These are phyloP conservation scores for Punica granatum DNA, from an alignment of 345 rosid species.

Conservation along the genomic window DNA sequence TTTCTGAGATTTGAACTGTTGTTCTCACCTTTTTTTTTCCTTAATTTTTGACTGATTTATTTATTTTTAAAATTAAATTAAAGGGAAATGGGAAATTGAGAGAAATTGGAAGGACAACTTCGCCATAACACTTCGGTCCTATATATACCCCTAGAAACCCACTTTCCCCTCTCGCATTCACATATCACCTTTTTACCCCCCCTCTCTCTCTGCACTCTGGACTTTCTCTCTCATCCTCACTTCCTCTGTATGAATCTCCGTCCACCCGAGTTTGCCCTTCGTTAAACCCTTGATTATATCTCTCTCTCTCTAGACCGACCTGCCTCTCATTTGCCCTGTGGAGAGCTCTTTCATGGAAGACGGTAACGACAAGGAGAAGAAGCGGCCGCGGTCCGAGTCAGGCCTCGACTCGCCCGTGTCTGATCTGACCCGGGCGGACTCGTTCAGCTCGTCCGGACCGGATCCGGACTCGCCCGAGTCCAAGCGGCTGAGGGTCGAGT, in stretches of 20 bases:
- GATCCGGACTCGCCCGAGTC: slow-evolving; percentile 13
- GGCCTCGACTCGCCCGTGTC: slow-evolving; percentile 9
- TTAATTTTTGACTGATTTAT: background rate
- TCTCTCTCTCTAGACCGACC: background rate
- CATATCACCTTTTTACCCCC: slow-evolving; percentile 22
- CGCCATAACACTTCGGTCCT: slow-evolving; percentile 13
- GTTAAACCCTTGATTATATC: background rate
- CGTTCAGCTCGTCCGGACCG: slow-evolving; percentile 1
- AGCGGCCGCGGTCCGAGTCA: slow-evolving; percentile 11
- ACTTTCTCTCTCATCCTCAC: background rate
- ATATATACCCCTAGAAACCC: slow-evolving; percentile 28
- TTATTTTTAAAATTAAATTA: no score
- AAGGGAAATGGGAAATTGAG: no score
- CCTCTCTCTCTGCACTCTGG: slow-evolving; percentile 1
- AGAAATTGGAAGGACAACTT: background rate
- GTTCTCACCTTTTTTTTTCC: no score
- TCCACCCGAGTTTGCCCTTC: background rate
- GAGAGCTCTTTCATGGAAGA: background rate
- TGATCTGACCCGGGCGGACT: slow-evolving; percentile 1
- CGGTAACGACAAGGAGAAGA: slow-evolving; percentile 4
- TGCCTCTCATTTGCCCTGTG: no score
- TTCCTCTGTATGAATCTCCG: background rate
- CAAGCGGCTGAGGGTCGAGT: slow-evolving; percentile 23
- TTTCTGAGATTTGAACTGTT: no score
- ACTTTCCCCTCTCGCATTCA: slow-evolving; percentile 14